A percentile compares a stretch with the other conserved stretches of the same genome.
Conservation (phyloP, 2,329 filamentous ascomycete species). For the Ascochyta koolunga region DNA sequence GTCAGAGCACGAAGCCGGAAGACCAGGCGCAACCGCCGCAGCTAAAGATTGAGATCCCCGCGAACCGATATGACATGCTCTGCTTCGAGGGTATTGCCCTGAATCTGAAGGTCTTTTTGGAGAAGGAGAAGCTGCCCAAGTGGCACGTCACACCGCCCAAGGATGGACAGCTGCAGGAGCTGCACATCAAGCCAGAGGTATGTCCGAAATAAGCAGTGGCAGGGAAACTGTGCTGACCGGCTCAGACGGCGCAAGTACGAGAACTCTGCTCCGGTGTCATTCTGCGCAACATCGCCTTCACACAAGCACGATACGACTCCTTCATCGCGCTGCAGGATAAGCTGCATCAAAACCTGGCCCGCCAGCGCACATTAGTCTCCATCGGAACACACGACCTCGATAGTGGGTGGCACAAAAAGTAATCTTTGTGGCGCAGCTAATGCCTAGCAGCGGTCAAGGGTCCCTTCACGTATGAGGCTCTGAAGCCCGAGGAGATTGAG, state of each 20-base stretch:
- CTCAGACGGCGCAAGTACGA: constrained; percentile 75
- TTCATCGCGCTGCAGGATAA: constrained; percentile 99
- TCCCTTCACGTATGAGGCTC: constrained; percentile 95
- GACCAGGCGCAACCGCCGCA: constrained; percentile 78
- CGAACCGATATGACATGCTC: constrained; percentile 92
- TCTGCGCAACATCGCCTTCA: constrained; percentile 89
- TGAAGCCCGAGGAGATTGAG: constrained; percentile 87
- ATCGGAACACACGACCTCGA: constrained; percentile 98
- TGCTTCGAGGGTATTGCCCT: constrained; percentile 96
- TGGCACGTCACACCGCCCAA: constrained; percentile 77
- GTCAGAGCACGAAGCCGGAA: constrained; percentile 42
- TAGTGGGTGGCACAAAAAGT: constrained; percentile 49
- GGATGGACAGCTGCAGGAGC: constrained; percentile 75
- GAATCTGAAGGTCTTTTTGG: constrained; percentile 94
- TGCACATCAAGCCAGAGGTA: constrained; percentile 75
- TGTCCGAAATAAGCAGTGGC: constrained; percentile 14
- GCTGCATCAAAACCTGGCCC: constrained; percentile 92
- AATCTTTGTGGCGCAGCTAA: constrained; percentile 20
- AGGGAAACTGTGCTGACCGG: constrained; percentile 19
- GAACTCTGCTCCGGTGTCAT: constrained; percentile 90
- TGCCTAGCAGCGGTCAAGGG: constrained; percentile 69
- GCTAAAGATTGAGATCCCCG: constrained; percentile 97
- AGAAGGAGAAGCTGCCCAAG: constrained; percentile 75
- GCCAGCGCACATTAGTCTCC: constrained; percentile 90
- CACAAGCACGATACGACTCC: constrained; percentile 87